These are phyloP conservation scores for Cadophora sp. DNA, from an alignment of 2,329 filamentous ascomycete species.

Conservation along the genomic window DNA sequence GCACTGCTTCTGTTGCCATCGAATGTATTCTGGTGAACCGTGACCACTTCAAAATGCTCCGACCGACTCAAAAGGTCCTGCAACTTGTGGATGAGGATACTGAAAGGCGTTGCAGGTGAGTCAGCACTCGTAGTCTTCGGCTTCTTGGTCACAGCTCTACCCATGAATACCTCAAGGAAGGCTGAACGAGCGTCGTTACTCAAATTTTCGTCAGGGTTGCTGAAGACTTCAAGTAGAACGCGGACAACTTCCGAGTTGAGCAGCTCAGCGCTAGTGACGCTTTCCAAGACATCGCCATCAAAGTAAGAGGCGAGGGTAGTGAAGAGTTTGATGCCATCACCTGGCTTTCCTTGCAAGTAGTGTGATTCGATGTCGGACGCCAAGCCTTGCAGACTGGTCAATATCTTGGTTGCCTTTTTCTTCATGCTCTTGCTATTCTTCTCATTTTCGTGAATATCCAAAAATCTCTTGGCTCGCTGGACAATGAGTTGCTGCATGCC, in stretches of 20 bases:
- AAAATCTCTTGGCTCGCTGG: conserved; percentile 79
- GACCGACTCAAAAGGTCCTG: conserved; percentile 96
- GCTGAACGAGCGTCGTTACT: conserved; percentile 75
- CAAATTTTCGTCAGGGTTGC: conserved; percentile 67
- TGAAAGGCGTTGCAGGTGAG: conserved; percentile 83
- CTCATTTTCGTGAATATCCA: conserved; percentile 82
- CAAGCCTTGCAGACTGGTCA: conserved; percentile 74
- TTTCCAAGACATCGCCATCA: conserved; percentile 85
- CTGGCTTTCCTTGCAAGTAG: conserved; percentile 65
- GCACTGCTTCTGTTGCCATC: conserved; percentile 91
- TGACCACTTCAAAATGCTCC: conserved; percentile 97
- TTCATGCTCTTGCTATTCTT: conserved; percentile 75
- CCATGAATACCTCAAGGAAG: conserved; percentile 94
- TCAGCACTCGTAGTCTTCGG: conserved; percentile 68
- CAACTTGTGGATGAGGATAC: conserved; percentile 88
- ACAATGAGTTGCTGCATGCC: conserved; percentile 77
- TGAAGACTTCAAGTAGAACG: conserved; percentile 82
- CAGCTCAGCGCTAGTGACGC: conserved; percentile 93
- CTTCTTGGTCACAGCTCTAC: conserved; percentile 67
- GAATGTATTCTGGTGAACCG: conserved; percentile 89
- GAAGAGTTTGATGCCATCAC: conserved; percentile 73
- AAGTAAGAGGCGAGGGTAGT: conserved; percentile 81
- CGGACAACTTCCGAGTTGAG: conserved; percentile 90
- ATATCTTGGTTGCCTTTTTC: conserved; percentile 77
- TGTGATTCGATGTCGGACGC: conserved; percentile 75